Base-by-base conservation (phyloP, 306 rosid species). In the Potentilla sterilis region DNA sequence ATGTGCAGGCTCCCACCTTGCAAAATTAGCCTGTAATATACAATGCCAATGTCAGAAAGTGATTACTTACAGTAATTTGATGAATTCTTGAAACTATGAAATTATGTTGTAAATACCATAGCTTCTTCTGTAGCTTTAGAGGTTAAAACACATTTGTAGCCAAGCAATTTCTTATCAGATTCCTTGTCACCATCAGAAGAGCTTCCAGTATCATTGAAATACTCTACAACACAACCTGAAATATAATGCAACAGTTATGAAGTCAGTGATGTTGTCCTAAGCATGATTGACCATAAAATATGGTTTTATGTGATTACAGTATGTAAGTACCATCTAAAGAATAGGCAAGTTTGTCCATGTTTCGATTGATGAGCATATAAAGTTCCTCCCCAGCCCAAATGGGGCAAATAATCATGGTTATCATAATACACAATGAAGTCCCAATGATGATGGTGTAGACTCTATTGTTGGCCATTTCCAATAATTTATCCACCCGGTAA, bases 311-410 rank as follows among this genome's bases (percentile, higher is more conserved):
- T 70, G 68, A 59, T 22, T 49, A 44, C 65, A 3, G n/a, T 41
- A 73, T 75, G 74, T 22, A 38, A 38, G 69, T 70, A 93, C 98
- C 86, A 70, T 92, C 85, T 18, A 95, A 59, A 74, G 97, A 89
- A 73, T 79, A 70, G 28, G 95, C 89, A 4, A 92, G 84, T 46
- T 92, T 95, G 85, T 95, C 93, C 78, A 95, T 83, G 75, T 95
- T 92, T 2, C 78, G 57, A 5, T 82, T 81, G 73, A 80, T 81
- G n/a, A 89, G 82, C 77, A 34, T 44, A 68, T 74, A 55, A 71
- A 92, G 99, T 74, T 95, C 93, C 48, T 71, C 71, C 75, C 99
- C 97, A 43, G 99, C 97, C 99, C 97, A 95, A n/a, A 92, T 59
- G 71, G 99, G 99, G 22, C 85, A 76, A 79, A 95, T 61, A 35